Conservation (phyloP, 768 basidiomycete species). For the Lactifluus pinguis region DNA sequence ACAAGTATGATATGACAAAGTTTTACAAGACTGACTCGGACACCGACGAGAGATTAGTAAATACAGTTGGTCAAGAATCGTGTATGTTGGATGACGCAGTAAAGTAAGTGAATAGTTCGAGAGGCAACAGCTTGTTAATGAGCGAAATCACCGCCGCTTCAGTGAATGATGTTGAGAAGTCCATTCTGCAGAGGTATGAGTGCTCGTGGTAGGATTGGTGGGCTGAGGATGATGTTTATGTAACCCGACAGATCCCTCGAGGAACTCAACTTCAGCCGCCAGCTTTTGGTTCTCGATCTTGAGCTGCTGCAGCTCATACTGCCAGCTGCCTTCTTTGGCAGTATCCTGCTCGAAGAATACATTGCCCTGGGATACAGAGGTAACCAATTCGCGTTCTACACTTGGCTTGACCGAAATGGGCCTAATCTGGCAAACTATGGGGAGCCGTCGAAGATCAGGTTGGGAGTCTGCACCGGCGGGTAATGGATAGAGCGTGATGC, state of each 20-base stretch:
- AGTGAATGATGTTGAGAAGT: conserved; percentile 8
- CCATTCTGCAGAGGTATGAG: conserved; percentile 4
- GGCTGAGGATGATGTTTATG: conserved; percentile 8
- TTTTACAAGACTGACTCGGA: conserved; percentile 10
- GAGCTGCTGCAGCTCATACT: conserved; percentile 85
- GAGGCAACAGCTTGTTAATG: background rate
- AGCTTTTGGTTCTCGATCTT: conserved; percentile 60
- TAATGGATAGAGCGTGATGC: conserved; percentile 16
- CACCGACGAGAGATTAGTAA: conserved; percentile 9
- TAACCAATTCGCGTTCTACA: conserved; percentile 6
- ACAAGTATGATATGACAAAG: conserved; percentile 9
- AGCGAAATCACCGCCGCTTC: conserved; percentile 9
- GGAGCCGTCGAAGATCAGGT: conserved; percentile 6
- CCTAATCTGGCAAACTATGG: conserved; percentile 24
- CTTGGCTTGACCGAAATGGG: conserved; percentile 11
- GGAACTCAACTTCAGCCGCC: conserved; percentile 43
- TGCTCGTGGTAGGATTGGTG: background rate
- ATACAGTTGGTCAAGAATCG: conserved; percentile 12
- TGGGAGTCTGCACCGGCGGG: conserved; percentile 10
- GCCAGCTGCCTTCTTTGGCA: conserved; percentile 72
- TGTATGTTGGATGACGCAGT: background rate
- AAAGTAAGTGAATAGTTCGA: conserved; percentile 6
- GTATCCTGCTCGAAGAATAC: conserved; percentile 70
- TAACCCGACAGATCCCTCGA: conserved; percentile 26
- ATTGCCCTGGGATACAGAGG: conserved; percentile 28